Percentiles rank a stretch among this genome's conserved stretches.
These are phyloP conservation scores for Colletotrichum falcatum DNA, from an alignment of 2,329 filamentous ascomycete genomes.

Conservation along the genomic window DNA sequence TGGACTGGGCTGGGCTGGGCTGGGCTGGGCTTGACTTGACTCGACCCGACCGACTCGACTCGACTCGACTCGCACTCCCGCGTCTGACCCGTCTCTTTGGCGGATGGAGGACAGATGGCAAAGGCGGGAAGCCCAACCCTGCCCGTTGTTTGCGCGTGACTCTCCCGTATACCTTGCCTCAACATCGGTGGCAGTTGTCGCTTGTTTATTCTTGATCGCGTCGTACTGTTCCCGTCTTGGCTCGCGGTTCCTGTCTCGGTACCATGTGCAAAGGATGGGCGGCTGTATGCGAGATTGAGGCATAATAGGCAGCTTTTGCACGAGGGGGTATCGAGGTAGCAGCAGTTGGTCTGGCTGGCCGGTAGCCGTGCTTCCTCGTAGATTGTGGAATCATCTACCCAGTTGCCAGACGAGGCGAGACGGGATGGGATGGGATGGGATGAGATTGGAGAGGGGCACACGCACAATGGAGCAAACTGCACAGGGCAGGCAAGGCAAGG, in stretches of 20 bases:
- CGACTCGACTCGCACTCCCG: too few species aligned
- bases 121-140: background rate
- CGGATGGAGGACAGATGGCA: background rate
- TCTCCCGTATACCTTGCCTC: background rate
- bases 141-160: background rate
- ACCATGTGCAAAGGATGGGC: conserved; percentile 9
- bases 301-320: conserved; percentile 8
- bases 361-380: background rate
- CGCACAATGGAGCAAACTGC: background rate
- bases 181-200: background rate
- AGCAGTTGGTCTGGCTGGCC: conserved; percentile 1
- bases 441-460: background rate
- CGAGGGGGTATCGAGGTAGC: background rate
- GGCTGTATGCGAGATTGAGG: conserved; percentile 8
- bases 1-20: background rate
- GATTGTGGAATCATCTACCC: background rate
- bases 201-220: conserved; percentile 1
- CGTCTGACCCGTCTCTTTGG: background rate
- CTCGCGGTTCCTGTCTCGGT: conserved; percentile 1
- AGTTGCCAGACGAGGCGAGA: conserved; percentile 1
- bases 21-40: background rate
- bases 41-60: background rate
- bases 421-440: background rate
- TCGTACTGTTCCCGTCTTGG: background rate
- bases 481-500: background rate